Base-by-base conservation (phyloP, 2,329 filamentous ascomycete genomes). In the Colletotrichum kahawae region DNA sequence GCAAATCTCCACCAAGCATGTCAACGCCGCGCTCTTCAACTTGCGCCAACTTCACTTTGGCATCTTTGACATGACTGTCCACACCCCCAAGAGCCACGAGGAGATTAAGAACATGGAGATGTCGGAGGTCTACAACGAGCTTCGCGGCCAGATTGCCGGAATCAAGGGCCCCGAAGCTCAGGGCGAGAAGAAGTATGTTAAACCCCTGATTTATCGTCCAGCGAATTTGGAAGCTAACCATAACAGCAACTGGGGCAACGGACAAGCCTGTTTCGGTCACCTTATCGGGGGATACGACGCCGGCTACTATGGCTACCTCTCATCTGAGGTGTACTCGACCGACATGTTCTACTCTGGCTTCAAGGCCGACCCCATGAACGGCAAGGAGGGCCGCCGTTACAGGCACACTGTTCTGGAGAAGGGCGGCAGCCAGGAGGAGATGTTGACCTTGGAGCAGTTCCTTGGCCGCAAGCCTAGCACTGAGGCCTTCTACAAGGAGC, bases 341-440 rank as follows among this genome's bases (percentile, higher is more conserved):
- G 95, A 97, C 84, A 96, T 97, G 94, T 97, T 96, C 88, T 92
- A 95, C 84, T 90, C 90, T 0, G 92, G 94, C 62, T 97, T 97
- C 86, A 93, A 93, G 86, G 88, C 90, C 78, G 88, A 96, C 82
- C 95, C 95, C 0, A 95, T 96, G 94, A 91, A 95, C 82, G 89
- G 88, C 36, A 90, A 90, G 78, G 91, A 95, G 82, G 95, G 95
- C 2, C 88, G 94, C 16, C 86, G 94, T 74, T 97, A 96, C 85
- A 89, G 95, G 69, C 93, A 95, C 83, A 94, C 92, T 1, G 94
- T 97, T 27, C 87, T 97, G 6, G 93, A 96, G 85, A 92, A 91
- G 77, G 95, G 95, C 48, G 95, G 95, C 1, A 93, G 91, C 78
- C 92, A 93, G 82, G 94, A 96, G 78, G 95, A 96, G 87, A 95